Evolutionary conservation across 495 filamentous ascomycete genomes (phyloP).

Genomic region (Aspergillus cristatus): DNA sequence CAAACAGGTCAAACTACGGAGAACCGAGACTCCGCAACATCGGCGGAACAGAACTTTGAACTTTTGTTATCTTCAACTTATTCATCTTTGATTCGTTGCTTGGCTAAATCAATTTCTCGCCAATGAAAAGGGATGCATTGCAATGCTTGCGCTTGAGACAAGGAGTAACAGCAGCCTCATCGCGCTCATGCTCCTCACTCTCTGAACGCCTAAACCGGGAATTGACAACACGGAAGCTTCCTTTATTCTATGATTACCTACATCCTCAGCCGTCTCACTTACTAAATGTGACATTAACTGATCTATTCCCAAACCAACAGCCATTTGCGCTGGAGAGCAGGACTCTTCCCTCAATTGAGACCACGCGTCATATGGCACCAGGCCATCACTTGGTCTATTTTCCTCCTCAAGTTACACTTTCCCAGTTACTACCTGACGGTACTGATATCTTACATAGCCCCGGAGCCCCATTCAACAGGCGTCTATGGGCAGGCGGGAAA

Average conservation of each 20-base stretch:
- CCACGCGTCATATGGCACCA: slow-evolving; percentile 31
- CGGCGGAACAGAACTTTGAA: too few relatives aligned
- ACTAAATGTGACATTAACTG: slow-evolving; percentile 51
- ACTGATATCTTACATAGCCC: slow-evolving; percentile 64
- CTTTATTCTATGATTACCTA: slow-evolving; percentile 54
- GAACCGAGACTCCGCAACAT: too few relatives aligned
- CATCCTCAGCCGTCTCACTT: slow-evolving; percentile 55
- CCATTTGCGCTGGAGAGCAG: not conserved
- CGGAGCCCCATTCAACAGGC: slow-evolving; percentile 51
- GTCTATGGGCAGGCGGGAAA: slow-evolving; percentile 74
- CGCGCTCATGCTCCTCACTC: slow-evolving; percentile 11
- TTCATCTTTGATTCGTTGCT: too few relatives aligned
- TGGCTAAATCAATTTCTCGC: too few relatives aligned
- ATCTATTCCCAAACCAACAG: slow-evolving; percentile 37
- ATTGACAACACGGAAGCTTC: slow-evolving; percentile 41
- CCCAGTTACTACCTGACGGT: slow-evolving; percentile 58
- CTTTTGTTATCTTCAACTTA: too few relatives aligned
- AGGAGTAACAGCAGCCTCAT: too few relatives aligned
- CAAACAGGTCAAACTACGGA: too few relatives aligned
- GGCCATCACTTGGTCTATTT: slow-evolving; percentile 65
- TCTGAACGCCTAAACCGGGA: slow-evolving; percentile 21
- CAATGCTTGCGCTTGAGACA: too few relatives aligned
- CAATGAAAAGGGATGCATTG: too few relatives aligned
- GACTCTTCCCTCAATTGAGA: slow-evolving; percentile 25
- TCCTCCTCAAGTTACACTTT: slow-evolving; percentile 48